Conservation (phyloP, 805 yeast genomes). For the Candida morakotiae region DNA sequence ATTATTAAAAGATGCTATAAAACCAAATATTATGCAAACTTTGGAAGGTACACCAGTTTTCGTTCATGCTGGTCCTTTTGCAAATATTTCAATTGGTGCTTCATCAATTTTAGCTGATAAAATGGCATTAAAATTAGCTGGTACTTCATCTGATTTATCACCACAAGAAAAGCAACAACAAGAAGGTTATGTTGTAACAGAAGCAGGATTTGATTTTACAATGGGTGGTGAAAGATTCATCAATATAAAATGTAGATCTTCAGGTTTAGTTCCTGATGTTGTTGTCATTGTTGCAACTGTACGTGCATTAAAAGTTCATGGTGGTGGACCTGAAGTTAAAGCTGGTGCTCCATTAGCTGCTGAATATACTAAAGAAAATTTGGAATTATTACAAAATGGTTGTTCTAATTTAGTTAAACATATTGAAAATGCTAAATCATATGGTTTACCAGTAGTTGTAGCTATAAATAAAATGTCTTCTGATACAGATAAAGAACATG, state of each 20-base stretch:
- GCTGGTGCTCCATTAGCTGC: slow-evolving; percentile 78
- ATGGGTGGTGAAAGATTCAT: slow-evolving; percentile 90
- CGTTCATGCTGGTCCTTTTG: slow-evolving; percentile 87
- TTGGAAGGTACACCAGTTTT: slow-evolving; percentile 85
- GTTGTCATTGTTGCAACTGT: slow-evolving; percentile 82
- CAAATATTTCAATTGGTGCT: slow-evolving; percentile 84
- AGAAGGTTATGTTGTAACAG: slow-evolving; percentile 78
- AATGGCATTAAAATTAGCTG: slow-evolving; percentile 76
- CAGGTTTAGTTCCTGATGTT: slow-evolving; percentile 75
- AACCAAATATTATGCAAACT: slow-evolving; percentile 85
- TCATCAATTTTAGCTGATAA: slow-evolving; percentile 79
- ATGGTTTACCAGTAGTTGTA: slow-evolving; percentile 76
- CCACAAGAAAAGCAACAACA: slow-evolving; percentile 42
- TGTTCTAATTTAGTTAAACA: slow-evolving; percentile 75
- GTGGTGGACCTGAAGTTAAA: slow-evolving; percentile 86
- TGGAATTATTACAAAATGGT: slow-evolving; percentile 64
- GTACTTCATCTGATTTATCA: slow-evolving; percentile 48
- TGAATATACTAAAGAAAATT: slow-evolving; percentile 68
- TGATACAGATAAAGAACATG: slow-evolving; percentile 67
- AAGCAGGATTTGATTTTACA: slow-evolving; percentile 86
- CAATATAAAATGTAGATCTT: slow-evolving; percentile 76
- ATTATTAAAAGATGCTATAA: slow-evolving; percentile 73
- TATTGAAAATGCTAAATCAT: slow-evolving; percentile 64
- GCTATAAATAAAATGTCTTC: slow-evolving; percentile 78
- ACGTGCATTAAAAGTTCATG: slow-evolving; percentile 80